Evolutionary conservation across 192 early-diverging fungal genomes (phyloP), one percentile per base, ranked within the genome.

Genomic region (Tieghemiomyces parasiticus): DNA sequence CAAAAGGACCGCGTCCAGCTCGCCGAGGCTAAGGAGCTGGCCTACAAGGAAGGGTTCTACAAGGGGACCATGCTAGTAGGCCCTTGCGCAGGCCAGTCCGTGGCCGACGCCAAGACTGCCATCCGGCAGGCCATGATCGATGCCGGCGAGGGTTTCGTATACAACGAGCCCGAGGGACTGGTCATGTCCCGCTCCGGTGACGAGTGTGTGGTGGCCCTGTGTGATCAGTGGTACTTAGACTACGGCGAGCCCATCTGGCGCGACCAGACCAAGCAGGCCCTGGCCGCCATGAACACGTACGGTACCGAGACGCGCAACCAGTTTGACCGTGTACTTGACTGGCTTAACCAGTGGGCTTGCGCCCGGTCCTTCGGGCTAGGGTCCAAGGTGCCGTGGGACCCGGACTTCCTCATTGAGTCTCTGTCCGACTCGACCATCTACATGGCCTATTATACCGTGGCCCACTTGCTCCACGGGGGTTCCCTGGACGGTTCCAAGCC

Each of bases 401-500:
- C 75, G 33, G 75, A 84, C 63, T 91, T 80, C 72, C 72, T 99
- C 67, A 91, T 99, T 61, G 96, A 99, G 77, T 91, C 89, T 35
- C 77, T 99, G 25, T 88, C 85, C 20, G 96, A 99, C 67, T 99
- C 96, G 22, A 99, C 96, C 26, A 96, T 99, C 61, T 99, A 99
- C 74, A 99, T 99, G 96, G 90, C 96, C 32, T 99, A 97, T 80
- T 99, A 99, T 79, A 96, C 96, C 20, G 84, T 99, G 33, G 82
- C 92, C 8, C 90, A 91, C 67, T 71, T 94, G 59, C 76, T 99
- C 24, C 95, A 99, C 63, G 75, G 72, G 35, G 86, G 81, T 3
- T 84, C 80, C n/a, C 73, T 96, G 4, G 81, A 98, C 60, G 95
- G 93, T 47, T 80, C 81, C 46, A 73, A 72, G 29, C 72, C 75